These are phyloP conservation scores for Nemania abortiva DNA, from an alignment of 2,329 filamentous ascomycete species.

Conservation along the genomic window DNA sequence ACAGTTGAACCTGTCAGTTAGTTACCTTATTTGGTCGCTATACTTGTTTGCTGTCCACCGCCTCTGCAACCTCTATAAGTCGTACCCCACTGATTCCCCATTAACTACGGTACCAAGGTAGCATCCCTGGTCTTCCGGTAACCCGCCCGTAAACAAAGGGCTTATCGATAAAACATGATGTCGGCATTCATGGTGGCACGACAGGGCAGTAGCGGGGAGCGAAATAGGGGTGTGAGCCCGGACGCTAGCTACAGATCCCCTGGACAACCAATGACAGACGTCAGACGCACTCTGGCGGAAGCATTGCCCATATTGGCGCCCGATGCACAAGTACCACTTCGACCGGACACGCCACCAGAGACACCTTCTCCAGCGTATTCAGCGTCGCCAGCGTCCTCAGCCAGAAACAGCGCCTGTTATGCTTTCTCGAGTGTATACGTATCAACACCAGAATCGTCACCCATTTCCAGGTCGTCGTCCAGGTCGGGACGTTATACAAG, in stretches of 20 bases:
- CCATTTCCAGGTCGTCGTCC: conserved; percentile 27
- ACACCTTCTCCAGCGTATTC: conserved; percentile 28
- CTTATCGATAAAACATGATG: conserved; percentile 40
- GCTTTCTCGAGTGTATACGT: conserved; percentile 42
- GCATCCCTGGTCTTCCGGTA: neutral
- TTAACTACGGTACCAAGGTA: neutral
- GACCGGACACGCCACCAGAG: conserved; percentile 36
- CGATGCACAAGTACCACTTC: conserved; percentile 42
- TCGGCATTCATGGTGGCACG: conserved; percentile 25
- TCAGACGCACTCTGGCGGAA: conserved; percentile 44
- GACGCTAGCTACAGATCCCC: conserved; percentile 41
- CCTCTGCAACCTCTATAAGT: conserved; percentile 32
- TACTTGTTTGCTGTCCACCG: neutral
- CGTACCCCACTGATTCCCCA: conserved; percentile 16
- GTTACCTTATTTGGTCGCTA: neutral
- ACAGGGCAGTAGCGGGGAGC: conserved; percentile 38
- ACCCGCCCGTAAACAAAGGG: conserved; percentile 8
- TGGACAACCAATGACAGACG: conserved; percentile 48
- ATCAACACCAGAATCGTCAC: conserved; percentile 39
- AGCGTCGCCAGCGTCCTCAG: conserved; percentile 25
- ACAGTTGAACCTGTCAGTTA: neutral
- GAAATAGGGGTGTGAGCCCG: conserved; percentile 45
- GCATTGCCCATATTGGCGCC: conserved; percentile 45
- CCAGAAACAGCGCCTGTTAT: conserved; percentile 37
- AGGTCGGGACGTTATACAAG: conserved; percentile 19